Base-by-base conservation (phyloP, 2,329 filamentous ascomycete genomes). In the Xylaria sp. region DNA sequence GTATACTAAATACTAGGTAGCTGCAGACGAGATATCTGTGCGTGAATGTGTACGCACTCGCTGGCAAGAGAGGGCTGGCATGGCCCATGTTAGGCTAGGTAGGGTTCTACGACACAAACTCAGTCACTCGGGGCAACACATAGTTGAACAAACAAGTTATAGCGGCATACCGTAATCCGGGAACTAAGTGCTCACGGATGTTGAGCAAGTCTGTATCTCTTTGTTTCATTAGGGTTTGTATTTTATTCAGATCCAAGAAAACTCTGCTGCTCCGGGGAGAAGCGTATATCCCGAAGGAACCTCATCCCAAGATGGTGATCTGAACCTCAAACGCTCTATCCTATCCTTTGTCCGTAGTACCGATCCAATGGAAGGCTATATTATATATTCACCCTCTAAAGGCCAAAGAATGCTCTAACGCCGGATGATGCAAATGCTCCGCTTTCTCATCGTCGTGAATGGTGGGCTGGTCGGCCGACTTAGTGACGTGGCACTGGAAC, bases 391-490 rank as follows among this genome's bases (percentile, higher is more conserved):
- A 33, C 51, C 56, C 52, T 63, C 46, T 61, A 69, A 68, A 48
- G 36, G 23, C 31, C 49, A 48, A 61, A 61, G 51, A 52, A 59
- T 69, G 48, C 66, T 64, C 15, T 33, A 71, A 71, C 69, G 67
- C 69, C 69, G 39, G 39, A 67, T 69, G 61, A 71, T 71, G 69
- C 69, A 69, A 59, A 71, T 69, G 60, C 49, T n/a, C 62, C 54
- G 59, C 20, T 41, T 60, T 49, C 57, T 58, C 54, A 48, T 69
- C 58, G n/a, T 28, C 41, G 62, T 62, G 23, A 64, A 56, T n/a
- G 55, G 36, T 18, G 23, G 59, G 41, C 43, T n/a, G 46, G 61
- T 43, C 12, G 54, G 12, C 56, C 13, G n/a, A 49, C 56, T 62
- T 39, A 1, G 31, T 57, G 43, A 48, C 55, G 59, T 52, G 56